Percentiles rank a stretch among this genome's conserved stretches.
Evolutionary conservation across 2,329 filamentous ascomycete species (phyloP).

Genomic region (Alternaria atra): DNA sequence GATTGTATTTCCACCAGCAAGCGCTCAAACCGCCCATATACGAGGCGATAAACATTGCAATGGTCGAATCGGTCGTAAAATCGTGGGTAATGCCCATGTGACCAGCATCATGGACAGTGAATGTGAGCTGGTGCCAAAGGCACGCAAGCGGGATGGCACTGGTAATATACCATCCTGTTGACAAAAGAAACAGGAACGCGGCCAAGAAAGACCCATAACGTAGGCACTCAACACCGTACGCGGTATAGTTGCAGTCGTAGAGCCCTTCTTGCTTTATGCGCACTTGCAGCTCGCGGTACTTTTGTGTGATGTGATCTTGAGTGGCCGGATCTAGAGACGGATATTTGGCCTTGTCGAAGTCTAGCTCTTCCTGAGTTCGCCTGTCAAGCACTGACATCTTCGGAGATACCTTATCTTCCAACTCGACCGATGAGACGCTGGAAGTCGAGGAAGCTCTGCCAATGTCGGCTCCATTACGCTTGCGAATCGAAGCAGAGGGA

Average conservation of each 20-base stretch:
- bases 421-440: conserved; percentile 64
- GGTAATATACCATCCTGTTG: conserved; percentile 57
- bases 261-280: conserved; percentile 77
- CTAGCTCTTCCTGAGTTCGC: conserved; percentile 77
- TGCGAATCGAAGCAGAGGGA: conserved; percentile 44
- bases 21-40: conserved; percentile 88
- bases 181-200: conserved; percentile 63
- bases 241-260: conserved; percentile 83
- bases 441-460: conserved; percentile 63
- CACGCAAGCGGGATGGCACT: conserved; percentile 80
- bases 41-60: conserved; percentile 90
- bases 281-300: conserved; percentile 81
- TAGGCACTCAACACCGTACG: conserved; percentile 77
- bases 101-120: conserved; percentile 91
- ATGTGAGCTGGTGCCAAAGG: conserved; percentile 95
- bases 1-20: conserved; percentile 96
- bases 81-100: conserved; percentile 98
- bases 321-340: conserved; percentile 77
- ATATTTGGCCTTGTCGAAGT: conserved; percentile 80
- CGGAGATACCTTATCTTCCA: conserved; percentile 50
- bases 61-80: conserved; percentile 81
- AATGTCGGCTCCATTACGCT: conserved; percentile 51
- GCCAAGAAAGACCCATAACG: conserved; percentile 76
- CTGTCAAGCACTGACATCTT: conserved; percentile 73
- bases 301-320: conserved; percentile 78